phyloP scores from a whole-genome alignment of 73 alveolate species.

The Paramecium octaurelia region DNA sequence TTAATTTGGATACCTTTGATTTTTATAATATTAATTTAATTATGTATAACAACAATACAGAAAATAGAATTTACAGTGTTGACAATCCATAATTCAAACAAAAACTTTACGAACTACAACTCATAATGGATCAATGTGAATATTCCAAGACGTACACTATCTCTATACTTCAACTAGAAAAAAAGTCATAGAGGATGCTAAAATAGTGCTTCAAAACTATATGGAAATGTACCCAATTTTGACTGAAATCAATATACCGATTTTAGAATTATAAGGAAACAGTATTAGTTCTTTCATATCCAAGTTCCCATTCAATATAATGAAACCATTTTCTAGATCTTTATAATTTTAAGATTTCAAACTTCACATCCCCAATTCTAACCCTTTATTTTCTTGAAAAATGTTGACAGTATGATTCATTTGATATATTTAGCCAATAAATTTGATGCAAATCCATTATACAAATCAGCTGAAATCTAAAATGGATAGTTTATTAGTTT shows the following conservation, averaged over 20 bases:
- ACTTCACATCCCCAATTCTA: neutral
- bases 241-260: neutral
- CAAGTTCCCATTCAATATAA: neutral
- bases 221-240: neutral
- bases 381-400: neutral
- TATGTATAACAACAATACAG: neutral
- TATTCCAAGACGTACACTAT: neutral
- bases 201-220: neutral
- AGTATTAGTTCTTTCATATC: neutral
- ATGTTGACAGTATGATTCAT: neutral
- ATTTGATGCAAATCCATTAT: neutral
- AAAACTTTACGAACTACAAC: neutral
- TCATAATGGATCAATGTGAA: neutral
- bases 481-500: neutral
- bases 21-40: constrained; percentile 64
- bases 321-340: neutral
- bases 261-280: neutral
- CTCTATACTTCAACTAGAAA: neutral
- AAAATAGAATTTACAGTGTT: neutral
- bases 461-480: neutral
- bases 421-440: neutral
- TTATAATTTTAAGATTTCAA: neutral
- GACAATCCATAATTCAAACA: neutral
- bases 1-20: neutral
- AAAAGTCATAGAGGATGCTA: neutral